A percentile compares a stretch with the other conserved stretches of the same genome.
These are phyloP conservation scores for Paraphaeosphaeria minitans DNA, from an alignment of 2,329 filamentous ascomycete species.

Conservation along the genomic window DNA sequence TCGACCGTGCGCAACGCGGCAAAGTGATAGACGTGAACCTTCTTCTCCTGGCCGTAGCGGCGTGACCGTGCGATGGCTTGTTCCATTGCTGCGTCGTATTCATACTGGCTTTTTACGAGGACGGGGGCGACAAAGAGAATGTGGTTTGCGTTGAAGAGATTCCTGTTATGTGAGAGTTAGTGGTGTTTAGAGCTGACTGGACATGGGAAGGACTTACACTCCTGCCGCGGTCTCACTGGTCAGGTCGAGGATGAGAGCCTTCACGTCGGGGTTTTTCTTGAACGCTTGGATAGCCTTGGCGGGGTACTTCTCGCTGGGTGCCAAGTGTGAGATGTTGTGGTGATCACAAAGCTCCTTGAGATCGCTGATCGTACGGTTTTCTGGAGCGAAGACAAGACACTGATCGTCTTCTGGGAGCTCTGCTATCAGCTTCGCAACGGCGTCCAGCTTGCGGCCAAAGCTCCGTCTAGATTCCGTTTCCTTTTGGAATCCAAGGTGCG, in stretches of 20 bases:
- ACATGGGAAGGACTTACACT: constrained; percentile 51
- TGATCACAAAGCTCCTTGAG: constrained; percentile 25
- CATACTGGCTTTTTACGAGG: constrained; percentile 55
- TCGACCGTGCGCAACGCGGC: constrained; percentile 75
- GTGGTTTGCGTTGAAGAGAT: constrained; percentile 68
- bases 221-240: constrained; percentile 64
- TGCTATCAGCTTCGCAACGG: constrained; percentile 36
- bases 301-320: neutral
- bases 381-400: constrained; percentile 35
- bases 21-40: constrained; percentile 70
- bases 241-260: constrained; percentile 63
- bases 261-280: constrained; percentile 35
- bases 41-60: constrained; percentile 62
- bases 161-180: constrained; percentile 47
- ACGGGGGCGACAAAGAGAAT: constrained; percentile 67
- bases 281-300: constrained; percentile 26
- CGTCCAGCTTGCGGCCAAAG: constrained; percentile 35
- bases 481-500: constrained; percentile 22
- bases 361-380: constrained; percentile 22
- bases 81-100: constrained; percentile 63
- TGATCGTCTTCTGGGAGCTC: constrained; percentile 48
- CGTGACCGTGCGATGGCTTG: constrained; percentile 67
- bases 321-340: constrained; percentile 19
- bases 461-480: constrained; percentile 31
- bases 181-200: constrained; percentile 1